phyloP scores from a whole-genome alignment of 1,139 yeast species.

The Geotrichum phurueaensis region DNA sequence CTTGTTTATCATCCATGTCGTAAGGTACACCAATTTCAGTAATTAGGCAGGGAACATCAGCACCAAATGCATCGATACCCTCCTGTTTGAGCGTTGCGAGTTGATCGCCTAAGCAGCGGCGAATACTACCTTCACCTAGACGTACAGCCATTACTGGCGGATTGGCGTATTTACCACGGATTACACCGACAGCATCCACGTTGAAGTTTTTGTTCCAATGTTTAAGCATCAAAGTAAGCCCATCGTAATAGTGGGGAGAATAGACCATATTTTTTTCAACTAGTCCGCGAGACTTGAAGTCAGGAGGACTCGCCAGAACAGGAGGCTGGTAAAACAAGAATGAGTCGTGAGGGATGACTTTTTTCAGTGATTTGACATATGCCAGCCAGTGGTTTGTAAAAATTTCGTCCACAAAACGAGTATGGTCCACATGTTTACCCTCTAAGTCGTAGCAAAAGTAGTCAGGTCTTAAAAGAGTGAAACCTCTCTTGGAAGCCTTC shows the following conservation, averaged over 20 bases:
- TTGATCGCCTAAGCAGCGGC: slow-evolving; percentile 66
- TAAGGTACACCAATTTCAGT: slow-evolving; percentile 97
- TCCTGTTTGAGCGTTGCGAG: slow-evolving; percentile 59
- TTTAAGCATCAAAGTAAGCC: slow-evolving; percentile 84
- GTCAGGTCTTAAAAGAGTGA: slow-evolving; percentile 40
- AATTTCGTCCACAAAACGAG: slow-evolving; percentile 53
- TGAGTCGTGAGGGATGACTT: slow-evolving; percentile 40
- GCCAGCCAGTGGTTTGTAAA: slow-evolving; percentile 54
- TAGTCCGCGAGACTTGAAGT: slow-evolving; percentile 42
- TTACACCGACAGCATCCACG: slow-evolving; percentile 86
- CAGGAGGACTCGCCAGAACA: slow-evolving; percentile 73
- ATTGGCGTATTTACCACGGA: slow-evolving; percentile 60
- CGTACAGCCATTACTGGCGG: slow-evolving; percentile 75
- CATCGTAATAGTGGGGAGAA: slow-evolving; percentile 90
- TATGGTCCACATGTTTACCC: slow-evolving; percentile 41
- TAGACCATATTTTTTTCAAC: slow-evolving; percentile 46
- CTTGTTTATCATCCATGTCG: slow-evolving; percentile 77
- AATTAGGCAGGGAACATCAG: slow-evolving; percentile 48
- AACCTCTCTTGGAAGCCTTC: slow-evolving; percentile 38
- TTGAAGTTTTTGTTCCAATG: slow-evolving; percentile 56
- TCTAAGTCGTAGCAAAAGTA: slow-evolving; percentile 45
- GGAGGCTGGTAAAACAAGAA: slow-evolving; percentile 76
- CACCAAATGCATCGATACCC: slow-evolving; percentile 39
- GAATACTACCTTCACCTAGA: slow-evolving; percentile 71
- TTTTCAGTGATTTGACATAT: slow-evolving; percentile 39